Evolutionary conservation across 2,329 filamentous ascomycete species (phyloP), one percentile per base, ranked within the genome.

Genomic region (Waltergamsia citrina): DNA sequence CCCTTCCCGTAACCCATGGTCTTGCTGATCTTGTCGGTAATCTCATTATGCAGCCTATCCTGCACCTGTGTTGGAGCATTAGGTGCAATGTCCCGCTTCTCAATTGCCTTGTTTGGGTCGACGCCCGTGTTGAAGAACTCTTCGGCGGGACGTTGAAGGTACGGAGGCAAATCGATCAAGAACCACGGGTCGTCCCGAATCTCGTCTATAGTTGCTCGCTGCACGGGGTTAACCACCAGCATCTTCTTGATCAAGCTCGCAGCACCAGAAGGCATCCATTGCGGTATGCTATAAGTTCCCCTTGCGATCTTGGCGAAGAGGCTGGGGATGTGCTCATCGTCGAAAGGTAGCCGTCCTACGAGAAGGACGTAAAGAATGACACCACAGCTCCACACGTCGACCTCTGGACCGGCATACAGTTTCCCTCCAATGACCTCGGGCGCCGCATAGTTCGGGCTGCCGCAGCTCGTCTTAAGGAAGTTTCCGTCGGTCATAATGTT

Each of bases 401-500:
- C 92, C 59, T 98, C 92, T 1, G 92, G 90, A 1, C 92, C 92
- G 14, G 92, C 92, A 53, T 98, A 98, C 35, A 96, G 69, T 67
- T 96, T 98, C 17, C 92, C 92, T 36, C 88, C 92, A 51, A 98
- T 96, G 40, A 98, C 92, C 57, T 98, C 92, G 6, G 92, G 92
- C 1, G 92, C 92, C 10, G 92, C 92, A 57, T 98, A 98, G 59
- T 98, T 98, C 27, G 92, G 92, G 53, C 90, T 96, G 34, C 92
- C 92, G 51, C 92, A 98, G 55, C 88, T 96, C 2, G 92, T 98
- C 65, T 95, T 96, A 50, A 98, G 74, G 54, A 98, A 98, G 56
- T 98, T 98, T 18, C 92, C 92, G 54, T 98, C 92, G 0, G 92
- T 96, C 92, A 98, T 98, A 62, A 98, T 98, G 56, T 98, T 98